A percentile compares a stretch with the other conserved stretches of the same genome.
These are phyloP conservation scores for Drechslerella dactyloides DNA, from an alignment of 2,329 filamentous ascomycete species.

Conservation along the genomic window DNA sequence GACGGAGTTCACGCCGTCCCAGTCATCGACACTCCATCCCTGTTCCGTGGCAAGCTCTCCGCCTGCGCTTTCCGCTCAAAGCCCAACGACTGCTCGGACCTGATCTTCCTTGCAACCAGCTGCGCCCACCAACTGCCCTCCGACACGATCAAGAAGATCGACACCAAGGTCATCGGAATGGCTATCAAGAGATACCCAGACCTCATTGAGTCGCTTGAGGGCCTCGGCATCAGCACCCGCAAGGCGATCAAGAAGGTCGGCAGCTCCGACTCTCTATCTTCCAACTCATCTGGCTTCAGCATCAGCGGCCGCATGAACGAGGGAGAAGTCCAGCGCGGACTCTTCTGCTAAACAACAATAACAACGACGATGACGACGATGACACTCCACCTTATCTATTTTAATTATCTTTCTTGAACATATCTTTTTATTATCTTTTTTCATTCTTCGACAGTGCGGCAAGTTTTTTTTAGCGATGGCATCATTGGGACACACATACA, in stretches of 20 bases:
- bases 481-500: slow-evolving; percentile 32
- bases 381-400: slow-evolving; percentile 22
- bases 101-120: slow-evolving; percentile 53
- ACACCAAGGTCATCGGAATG: slow-evolving; percentile 53
- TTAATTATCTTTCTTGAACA: slow-evolving; percentile 29
- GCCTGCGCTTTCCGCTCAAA: slow-evolving; percentile 54
- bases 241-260: slow-evolving; percentile 50
- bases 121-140: slow-evolving; percentile 52
- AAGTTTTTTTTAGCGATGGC: slow-evolving; percentile 50
- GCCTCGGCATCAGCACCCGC: slow-evolving; percentile 53
- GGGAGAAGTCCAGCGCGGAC: slow-evolving; percentile 48
- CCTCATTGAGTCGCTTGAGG: slow-evolving; percentile 53
- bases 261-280: slow-evolving; percentile 47
- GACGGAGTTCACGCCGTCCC: slow-evolving; percentile 53
- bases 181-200: slow-evolving; percentile 54
- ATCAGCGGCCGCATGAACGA: slow-evolving; percentile 49
- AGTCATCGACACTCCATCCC: slow-evolving; percentile 52
- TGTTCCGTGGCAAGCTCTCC: slow-evolving; percentile 54
- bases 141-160: slow-evolving; percentile 52
- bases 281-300: slow-evolving; percentile 50
- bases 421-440: slow-evolving; percentile 20
- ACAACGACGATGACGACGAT: slow-evolving; percentile 10
- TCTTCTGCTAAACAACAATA: slow-evolving; percentile 48
- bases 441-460: slow-evolving; percentile 21
- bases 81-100: slow-evolving; percentile 53